Base-by-base conservation (phyloP, 192 early-diverging fungal genomes). In the Kappamyces sp. region DNA sequence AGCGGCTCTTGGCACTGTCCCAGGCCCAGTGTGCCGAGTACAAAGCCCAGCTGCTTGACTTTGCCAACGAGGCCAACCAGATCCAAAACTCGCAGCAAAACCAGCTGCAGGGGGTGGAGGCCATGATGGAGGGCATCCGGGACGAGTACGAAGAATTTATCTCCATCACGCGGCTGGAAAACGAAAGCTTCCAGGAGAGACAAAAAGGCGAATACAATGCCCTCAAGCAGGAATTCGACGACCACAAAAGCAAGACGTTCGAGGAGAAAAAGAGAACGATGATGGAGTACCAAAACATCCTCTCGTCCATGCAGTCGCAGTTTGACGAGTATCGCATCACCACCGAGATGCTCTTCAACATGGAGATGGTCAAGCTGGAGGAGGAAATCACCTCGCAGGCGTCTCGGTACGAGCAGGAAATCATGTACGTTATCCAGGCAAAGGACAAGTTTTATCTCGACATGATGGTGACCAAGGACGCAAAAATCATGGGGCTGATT, bases 401-500 rank as follows among this genome's bases (percentile, higher is more conserved):
- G 5, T 35, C 66, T 4, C 57, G 80, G 40, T 81, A 78, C 60
- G 78, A 84, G 53, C 79, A 84, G 49, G 82, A 84, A 61, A 82
- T 84, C 60, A 63, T 82, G 70, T 84, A 82, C 60, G 72, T 84
- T 2, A 74, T 82, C 33, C 82, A 84, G 61, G 79, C 82, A 42
- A 84, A 84, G 58, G 82, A 84, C 66, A 82, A 77, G 65, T 84
- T 84, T 47, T 84, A 84, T 48, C 59, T 73, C 3, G 82, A 84
- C 54, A 77, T 84, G 79, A 84, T 84, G 82, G 75, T 84, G 5
- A 65, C 79, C 7, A 84, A 84, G 63, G 82, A 84, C 65, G 82
- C 82, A 4, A 84, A 84, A 60, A 84, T 84, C 49, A 82, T 84
- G 79, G 76, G 70, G 38, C 48, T 84, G 48, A 79, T 84, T 48